These are phyloP conservation scores for Tylopilus sp. DNA, from an alignment of 768 basidiomycete genomes.

Conservation along the genomic window DNA sequence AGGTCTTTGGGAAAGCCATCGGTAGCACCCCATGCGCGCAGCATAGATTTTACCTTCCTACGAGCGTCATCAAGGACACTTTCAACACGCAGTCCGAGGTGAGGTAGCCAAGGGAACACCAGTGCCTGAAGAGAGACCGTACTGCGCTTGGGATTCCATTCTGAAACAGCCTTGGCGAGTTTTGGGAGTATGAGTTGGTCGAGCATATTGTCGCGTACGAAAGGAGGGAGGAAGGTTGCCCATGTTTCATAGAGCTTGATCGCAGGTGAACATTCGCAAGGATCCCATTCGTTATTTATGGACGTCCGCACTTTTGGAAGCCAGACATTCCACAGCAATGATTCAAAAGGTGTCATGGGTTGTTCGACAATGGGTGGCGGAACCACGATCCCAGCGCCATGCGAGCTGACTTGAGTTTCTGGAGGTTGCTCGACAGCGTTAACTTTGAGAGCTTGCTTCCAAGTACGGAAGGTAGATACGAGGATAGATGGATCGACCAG, in stretches of 20 bases:
- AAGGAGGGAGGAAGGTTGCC: constrained; percentile 82
- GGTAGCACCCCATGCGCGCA: constrained; percentile 70
- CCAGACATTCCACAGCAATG: constrained; percentile 93
- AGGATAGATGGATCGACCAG: constrained; percentile 70
- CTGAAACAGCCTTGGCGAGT: constrained; percentile 74
- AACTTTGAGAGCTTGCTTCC: constrained; percentile 67
- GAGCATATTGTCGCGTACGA: constrained; percentile 91
- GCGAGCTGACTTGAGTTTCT: constrained; percentile 50
- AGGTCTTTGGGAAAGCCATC: constrained; percentile 80
- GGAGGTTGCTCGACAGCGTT: constrained; percentile 42
- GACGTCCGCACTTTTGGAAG: constrained; percentile 89
- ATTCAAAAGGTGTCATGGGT: constrained; percentile 94
- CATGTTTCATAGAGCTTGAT: constrained; percentile 86
- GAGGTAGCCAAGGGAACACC: constrained; percentile 94
- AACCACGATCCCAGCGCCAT: constrained; percentile 43
- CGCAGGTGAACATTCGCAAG: constrained; percentile 67
- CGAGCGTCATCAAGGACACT: constrained; percentile 83
- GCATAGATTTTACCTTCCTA: constrained; percentile 75
- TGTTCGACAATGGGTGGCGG: constrained; percentile 39
- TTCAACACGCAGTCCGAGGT: constrained; percentile 80
- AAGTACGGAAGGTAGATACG: constrained; percentile 61
- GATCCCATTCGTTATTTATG: constrained; percentile 94
- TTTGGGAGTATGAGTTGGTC: constrained; percentile 96
- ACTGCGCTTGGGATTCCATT: constrained; percentile 71
- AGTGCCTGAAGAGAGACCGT: constrained; percentile 66